Percentiles rank a stretch among this genome's conserved stretches.
phyloP scores from a whole-genome alignment of 2,329 filamentous ascomycete species.

The Sordariomycetes sp. region DNA sequence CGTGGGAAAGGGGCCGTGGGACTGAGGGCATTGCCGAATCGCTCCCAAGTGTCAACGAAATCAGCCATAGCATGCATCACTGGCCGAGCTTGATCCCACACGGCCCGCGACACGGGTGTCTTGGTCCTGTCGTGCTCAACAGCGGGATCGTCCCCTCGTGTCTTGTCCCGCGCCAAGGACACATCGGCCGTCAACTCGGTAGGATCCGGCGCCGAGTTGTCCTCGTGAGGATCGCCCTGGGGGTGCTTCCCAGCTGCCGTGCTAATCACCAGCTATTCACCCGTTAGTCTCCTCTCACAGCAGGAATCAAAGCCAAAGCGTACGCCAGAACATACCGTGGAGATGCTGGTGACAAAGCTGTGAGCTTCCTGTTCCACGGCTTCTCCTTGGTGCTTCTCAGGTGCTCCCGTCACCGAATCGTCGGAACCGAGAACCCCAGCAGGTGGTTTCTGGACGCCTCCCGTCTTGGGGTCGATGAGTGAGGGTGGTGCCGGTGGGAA shows the following conservation, averaged over 20 bases:
- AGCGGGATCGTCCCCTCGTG: constrained; percentile 34
- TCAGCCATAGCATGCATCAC: constrained; percentile 52
- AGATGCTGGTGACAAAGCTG: constrained; percentile 67
- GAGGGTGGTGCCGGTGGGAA: constrained; percentile 74
- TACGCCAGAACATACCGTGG: constrained; percentile 24
- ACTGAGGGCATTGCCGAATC: constrained; percentile 47
- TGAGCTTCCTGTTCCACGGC: constrained; percentile 76
- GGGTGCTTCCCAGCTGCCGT: constrained; percentile 72
- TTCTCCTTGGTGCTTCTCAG: constrained; percentile 76
- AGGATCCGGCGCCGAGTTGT: constrained; percentile 44
- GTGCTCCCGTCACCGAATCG: constrained; percentile 71
- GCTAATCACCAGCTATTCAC: constrained; percentile 53
- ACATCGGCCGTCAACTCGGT: constrained; percentile 26
- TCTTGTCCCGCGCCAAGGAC: constrained; percentile 29
- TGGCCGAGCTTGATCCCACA: constrained; percentile 69
- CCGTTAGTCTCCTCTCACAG: neutral
- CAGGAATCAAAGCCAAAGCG: constrained; percentile 5
- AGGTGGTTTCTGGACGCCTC: constrained; percentile 68
- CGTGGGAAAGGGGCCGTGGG: constrained; percentile 54
- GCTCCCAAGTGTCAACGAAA: constrained; percentile 39
- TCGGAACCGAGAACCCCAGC: constrained; percentile 67
- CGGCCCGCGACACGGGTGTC: constrained; percentile 64
- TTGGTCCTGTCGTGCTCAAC: constrained; percentile 61
- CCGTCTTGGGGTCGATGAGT: constrained; percentile 59
- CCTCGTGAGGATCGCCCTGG: constrained; percentile 47